Evolutionary conservation across 768 basidiomycete species (phyloP), one percentile per base, ranked within the genome.

Genomic region (Boletus vermiculosoides): DNA sequence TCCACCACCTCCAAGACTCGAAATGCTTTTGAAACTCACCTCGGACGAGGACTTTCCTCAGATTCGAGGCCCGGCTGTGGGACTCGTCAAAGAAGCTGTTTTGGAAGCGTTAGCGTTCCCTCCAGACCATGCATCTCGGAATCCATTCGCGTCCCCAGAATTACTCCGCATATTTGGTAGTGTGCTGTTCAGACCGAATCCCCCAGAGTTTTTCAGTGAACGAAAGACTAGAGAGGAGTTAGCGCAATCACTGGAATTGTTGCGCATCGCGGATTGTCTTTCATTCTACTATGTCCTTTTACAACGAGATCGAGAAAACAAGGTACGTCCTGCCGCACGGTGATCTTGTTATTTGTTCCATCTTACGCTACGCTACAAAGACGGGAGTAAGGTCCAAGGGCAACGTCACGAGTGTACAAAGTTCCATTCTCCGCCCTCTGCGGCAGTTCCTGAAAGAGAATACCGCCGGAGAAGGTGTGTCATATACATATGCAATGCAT

Each of bases 271-370:
- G 0, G 88, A 90, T 58, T 84, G 81, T 58, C 72, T 92, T 6
- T 81, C 83, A 18, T 77, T 91, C 50, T 88, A 86, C 65, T 90
- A 87, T 60, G 76, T 87, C 34, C 73, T 90, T 18, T 63, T 90
- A 9, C 69, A 74, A 45, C 73, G 87, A 59, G 90, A 92, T 66
- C 64, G 59, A 10, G 59, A 70, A 5, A 92, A 91, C 64, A 67
- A 68, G 65, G 90, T 88, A 48, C 4, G 74, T 52, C 44, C 4
- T 33, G 12, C 22, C 11, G 8, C 40, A 22, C 20, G 15, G 23
- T 25, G 30, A 34, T 51, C 15, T 22, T 15, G 5, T 31, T 9
- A 18, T 30, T 8, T 30, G 1, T 30, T 30, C 2, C 46, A 28
- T 49, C 54, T 56, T 33, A 62, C 51, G 20, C 45, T 23, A 11